A percentile compares a stretch with the other conserved stretches of the same genome.
Conservation (phyloP, 2,329 filamentous ascomycete species). For the Aspergillus quadricinctus region DNA sequence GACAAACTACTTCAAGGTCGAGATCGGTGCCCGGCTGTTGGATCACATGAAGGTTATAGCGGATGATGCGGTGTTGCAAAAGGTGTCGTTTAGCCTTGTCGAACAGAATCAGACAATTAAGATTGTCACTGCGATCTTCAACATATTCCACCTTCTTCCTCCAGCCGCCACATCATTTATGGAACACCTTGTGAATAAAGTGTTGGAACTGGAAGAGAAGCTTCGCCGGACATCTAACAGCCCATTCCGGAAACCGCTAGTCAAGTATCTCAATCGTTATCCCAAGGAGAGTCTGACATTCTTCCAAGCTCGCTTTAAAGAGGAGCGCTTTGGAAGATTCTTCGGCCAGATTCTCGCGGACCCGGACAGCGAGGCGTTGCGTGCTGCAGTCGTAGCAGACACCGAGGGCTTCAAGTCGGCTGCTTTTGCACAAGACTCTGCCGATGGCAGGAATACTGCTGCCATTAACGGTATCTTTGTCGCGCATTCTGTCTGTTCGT, state of each 20-base stretch:
- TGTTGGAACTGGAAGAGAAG: conserved; percentile 81
- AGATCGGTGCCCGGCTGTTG: conserved; percentile 88
- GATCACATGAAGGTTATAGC: conserved; percentile 92
- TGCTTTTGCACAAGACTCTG: conserved; percentile 59
- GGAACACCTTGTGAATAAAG: conserved; percentile 80
- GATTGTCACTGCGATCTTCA: conserved; percentile 88
- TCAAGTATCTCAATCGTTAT: conserved; percentile 91
- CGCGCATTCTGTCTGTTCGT: conserved; percentile 71
- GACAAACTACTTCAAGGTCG: conserved; percentile 98
- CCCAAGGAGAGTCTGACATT: conserved; percentile 80
- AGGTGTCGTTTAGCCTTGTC: conserved; percentile 89
- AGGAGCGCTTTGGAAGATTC: conserved; percentile 84
- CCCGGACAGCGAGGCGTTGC: conserved; percentile 66
- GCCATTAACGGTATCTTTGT: conserved; percentile 85
- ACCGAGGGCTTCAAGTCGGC: conserved; percentile 66
- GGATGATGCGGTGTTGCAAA: conserved; percentile 73
- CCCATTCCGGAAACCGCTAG: conserved; percentile 83
- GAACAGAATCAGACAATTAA: conserved; percentile 93
- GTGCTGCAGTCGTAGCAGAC: conserved; percentile 69
- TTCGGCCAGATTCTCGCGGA: conserved; percentile 81
- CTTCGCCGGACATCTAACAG: conserved; percentile 83
- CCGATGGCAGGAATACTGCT: conserved; percentile 67
- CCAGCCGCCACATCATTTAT: conserved; percentile 87
- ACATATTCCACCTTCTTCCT: conserved; percentile 95
- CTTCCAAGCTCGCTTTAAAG: conserved; percentile 72